Evolutionary conservation across 306 rosid genomes (phyloP).

Genomic region (Hylodesmum podocarpum): DNA sequence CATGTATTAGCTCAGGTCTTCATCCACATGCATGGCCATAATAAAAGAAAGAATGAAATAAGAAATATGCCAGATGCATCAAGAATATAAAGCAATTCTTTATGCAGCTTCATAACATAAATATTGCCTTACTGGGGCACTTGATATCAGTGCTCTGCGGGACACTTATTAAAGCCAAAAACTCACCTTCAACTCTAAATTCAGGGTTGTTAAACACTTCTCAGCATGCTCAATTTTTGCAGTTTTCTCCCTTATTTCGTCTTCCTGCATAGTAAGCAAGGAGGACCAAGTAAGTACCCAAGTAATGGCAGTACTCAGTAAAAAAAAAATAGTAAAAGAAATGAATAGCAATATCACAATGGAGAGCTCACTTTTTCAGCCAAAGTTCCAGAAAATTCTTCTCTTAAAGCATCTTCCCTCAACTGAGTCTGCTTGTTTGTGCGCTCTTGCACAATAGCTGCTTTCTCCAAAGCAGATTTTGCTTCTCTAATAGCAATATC

Average conservation of each 20-base stretch:
- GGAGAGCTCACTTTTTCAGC: conserved; percentile 65
- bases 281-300: conserved; percentile 22
- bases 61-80: conserved; percentile 8
- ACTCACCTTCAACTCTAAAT: conserved; percentile 79
- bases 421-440: conserved; percentile 67
- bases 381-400: conserved; percentile 70
- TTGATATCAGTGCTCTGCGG: background rate
- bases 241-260: conserved; percentile 67
- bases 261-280: conserved; percentile 66
- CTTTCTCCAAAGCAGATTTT: conserved; percentile 86
- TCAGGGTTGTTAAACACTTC: conserved; percentile 74
- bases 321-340: conserved; percentile 1
- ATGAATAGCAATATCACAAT: background rate
- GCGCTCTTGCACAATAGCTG: conserved; percentile 83
- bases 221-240: conserved; percentile 74
- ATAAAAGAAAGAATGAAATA: background rate
- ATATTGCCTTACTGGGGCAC: background rate
- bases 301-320: background rate
- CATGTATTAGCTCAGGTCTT: background rate
- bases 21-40: background rate
- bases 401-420: conserved; percentile 93
- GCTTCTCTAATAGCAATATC: conserved; percentile 83
- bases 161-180: conserved; percentile 15
- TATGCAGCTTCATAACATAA: background rate
- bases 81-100: background rate